A percentile compares a stretch with the other conserved stretches of the same genome.
phyloP scores from a whole-genome alignment of 768 basidiomycete genomes.

The Auriscalpium microsporum region DNA sequence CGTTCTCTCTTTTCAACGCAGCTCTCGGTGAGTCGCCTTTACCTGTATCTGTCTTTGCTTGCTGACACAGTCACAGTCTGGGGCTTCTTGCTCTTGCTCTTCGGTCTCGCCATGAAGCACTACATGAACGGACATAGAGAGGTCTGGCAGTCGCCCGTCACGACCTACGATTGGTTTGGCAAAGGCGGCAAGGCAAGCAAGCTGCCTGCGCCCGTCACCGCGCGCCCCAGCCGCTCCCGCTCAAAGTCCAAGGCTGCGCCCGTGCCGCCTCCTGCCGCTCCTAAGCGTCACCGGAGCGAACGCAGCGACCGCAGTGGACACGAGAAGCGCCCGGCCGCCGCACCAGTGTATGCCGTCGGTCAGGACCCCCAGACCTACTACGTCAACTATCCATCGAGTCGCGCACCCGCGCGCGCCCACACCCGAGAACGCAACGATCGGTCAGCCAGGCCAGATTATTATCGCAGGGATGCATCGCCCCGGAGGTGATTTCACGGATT shows the following conservation, averaged over 20 bases:
- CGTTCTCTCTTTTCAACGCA: slow-evolving; percentile 74
- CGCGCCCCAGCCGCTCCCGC: slow-evolving; percentile 19
- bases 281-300: not conserved
- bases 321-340: slow-evolving; percentile 1
- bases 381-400: slow-evolving; percentile 5
- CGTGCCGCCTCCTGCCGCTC: not conserved
- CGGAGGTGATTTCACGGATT: slow-evolving; percentile 19
- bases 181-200: slow-evolving; percentile 24
- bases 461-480: slow-evolving; percentile 26
- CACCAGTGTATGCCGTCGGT: not conserved
- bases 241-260: slow-evolving; percentile 4
- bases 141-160: slow-evolving; percentile 67
- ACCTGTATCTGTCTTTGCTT: slow-evolving; percentile 1
- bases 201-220: slow-evolving; percentile 34
- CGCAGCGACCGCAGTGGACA: slow-evolving; percentile 3
- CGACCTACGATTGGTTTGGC: slow-evolving; percentile 66
- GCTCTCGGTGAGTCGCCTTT: slow-evolving; percentile 44
- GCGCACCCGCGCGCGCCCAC: slow-evolving; percentile 3
- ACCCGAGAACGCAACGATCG: slow-evolving; percentile 12
- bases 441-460: slow-evolving; percentile 15
- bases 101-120: slow-evolving; percentile 35
- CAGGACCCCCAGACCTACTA: slow-evolving; percentile 11
- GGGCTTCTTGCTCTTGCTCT: slow-evolving; percentile 39
- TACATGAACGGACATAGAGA: slow-evolving; percentile 33
- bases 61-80: slow-evolving; percentile 30